Conservation (phyloP, 2,329 filamentous ascomycete genomes). For the Piedraia hortae region DNA sequence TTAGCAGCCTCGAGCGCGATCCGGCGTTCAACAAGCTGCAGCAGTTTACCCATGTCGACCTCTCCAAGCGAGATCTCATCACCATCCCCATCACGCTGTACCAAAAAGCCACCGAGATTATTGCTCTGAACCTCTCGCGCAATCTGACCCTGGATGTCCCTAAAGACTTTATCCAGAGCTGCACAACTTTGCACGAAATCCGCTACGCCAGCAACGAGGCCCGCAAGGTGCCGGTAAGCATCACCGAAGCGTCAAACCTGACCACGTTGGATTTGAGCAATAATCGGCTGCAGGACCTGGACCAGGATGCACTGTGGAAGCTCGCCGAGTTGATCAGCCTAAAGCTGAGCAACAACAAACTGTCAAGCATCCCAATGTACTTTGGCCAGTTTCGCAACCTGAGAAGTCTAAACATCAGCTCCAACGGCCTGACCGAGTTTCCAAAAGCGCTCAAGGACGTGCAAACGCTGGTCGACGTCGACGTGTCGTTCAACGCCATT, state of each 20-base stretch:
- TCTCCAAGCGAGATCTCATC: slow-evolving; percentile 68
- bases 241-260: slow-evolving; percentile 52
- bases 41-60: slow-evolving; percentile 82
- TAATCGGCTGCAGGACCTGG: slow-evolving; percentile 66
- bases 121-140: slow-evolving; percentile 74
- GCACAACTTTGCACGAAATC: slow-evolving; percentile 74
- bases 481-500: slow-evolving; percentile 91
- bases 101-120: slow-evolving; percentile 73
- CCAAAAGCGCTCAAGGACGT: slow-evolving; percentile 65
- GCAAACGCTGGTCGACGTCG: slow-evolving; percentile 63
- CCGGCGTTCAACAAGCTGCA: slow-evolving; percentile 55
- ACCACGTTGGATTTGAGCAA: slow-evolving; percentile 88
- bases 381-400: slow-evolving; percentile 58
- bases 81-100: slow-evolving; percentile 90
- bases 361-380: slow-evolving; percentile 51
- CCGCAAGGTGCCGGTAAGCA: slow-evolving; percentile 54
- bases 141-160: slow-evolving; percentile 83
- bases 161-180: slow-evolving; percentile 86
- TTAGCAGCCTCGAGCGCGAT: slow-evolving; percentile 41
- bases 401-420: slow-evolving; percentile 70
- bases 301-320: slow-evolving; percentile 54
- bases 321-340: slow-evolving; percentile 58
- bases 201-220: slow-evolving; percentile 91
- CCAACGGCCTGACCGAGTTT: slow-evolving; percentile 68
- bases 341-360: slow-evolving; percentile 77